Evolutionary conservation across 176 grass and related monocot genomes (phyloP).

Genomic region (Hordeum vulgare): DNA sequence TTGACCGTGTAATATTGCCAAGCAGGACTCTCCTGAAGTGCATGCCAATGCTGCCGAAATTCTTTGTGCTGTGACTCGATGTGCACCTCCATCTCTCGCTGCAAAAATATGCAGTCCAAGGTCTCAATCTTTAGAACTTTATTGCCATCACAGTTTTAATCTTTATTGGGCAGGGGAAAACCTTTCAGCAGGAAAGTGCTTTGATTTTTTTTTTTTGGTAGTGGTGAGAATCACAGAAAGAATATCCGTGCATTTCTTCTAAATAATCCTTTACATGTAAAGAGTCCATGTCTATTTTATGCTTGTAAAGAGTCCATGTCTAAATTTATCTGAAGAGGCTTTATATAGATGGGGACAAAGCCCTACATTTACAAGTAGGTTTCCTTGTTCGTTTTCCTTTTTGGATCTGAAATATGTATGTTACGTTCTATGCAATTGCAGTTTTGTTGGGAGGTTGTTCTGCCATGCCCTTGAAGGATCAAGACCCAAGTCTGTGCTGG

Average conservation of each 20-base stretch:
- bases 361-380: not conserved
- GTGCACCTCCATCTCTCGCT: slow-evolving; percentile 84
- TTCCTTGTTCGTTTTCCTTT: not conserved
- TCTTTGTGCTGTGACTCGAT: slow-evolving; percentile 90
- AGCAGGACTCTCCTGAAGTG: slow-evolving; percentile 95
- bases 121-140: slow-evolving; percentile 25
- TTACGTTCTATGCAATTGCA: slow-evolving; percentile 41
- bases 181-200: not conserved
- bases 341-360: slow-evolving; percentile 2
- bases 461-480: slow-evolving; percentile 83
- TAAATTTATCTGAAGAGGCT: not conserved
- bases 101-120: slow-evolving; percentile 93
- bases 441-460: slow-evolving; percentile 94
- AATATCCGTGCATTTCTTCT: not conserved
- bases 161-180: not conserved
- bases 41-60: slow-evolving; percentile 95
- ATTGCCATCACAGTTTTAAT: not conserved
- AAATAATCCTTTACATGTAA: not conserved
- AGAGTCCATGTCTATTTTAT: not conserved
- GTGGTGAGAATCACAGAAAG: not conserved
- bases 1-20: slow-evolving; percentile 27
- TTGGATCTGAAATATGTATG: not conserved
- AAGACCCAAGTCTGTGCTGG: slow-evolving; percentile 87
- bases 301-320: not conserved
- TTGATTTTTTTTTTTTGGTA: not conserved